Evolutionary conservation across 2,329 filamentous ascomycete genomes (phyloP), one percentile per base, ranked within the genome.

Genomic region (Fusarium mexicanum): DNA sequence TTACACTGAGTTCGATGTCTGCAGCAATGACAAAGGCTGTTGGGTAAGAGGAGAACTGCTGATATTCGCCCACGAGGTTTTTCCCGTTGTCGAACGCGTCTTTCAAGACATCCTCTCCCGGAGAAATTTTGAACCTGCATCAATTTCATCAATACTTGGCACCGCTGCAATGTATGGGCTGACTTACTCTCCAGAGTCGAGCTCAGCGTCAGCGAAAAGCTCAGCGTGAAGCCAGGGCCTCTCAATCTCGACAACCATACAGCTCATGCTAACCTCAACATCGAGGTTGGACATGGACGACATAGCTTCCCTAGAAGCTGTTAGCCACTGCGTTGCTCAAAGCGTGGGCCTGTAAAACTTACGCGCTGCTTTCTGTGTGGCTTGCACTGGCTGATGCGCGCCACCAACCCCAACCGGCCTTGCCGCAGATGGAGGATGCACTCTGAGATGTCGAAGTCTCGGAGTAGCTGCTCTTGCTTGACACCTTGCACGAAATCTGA

Each of bases 1-100:
- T 40, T 11, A 53, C 35, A 5, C 50, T 41, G 0, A 65, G 47
- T 26, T 69, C 61, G 7, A 69, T 48, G 26, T 66, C 47, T 3
- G 53, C 33, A 4, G 66, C 66, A 14, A 69, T n/a, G 17, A 68
- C 41, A 9, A 69, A 69, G 1, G 66, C 61, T 17, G 53, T 40
- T 14, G 61, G 65, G 10, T 65, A 65, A 6, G 61, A 64, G 22
- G 51, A 50, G 33, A 68, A 68, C 26, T 60, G 54, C 3, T 38
- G 38, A 29, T 68, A 68, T 20, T 22, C 12, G 9, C 58, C 57
- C 2, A 26, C 31, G 17, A 48, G n/a, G 6, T 17, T 40, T 35
- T 58, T 35, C 1, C 48, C 48, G 2, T 50, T 40, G 24, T 60
- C 26, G n/a, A 37, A 40, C 5, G 37, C 35, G 37, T 13, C 35